Percentiles rank a stretch among this genome's conserved stretches.
These are phyloP conservation scores for Thermothelomyces thermophilus DNA, from an alignment of 2,329 filamentous ascomycete genomes.

Conservation along the genomic window DNA sequence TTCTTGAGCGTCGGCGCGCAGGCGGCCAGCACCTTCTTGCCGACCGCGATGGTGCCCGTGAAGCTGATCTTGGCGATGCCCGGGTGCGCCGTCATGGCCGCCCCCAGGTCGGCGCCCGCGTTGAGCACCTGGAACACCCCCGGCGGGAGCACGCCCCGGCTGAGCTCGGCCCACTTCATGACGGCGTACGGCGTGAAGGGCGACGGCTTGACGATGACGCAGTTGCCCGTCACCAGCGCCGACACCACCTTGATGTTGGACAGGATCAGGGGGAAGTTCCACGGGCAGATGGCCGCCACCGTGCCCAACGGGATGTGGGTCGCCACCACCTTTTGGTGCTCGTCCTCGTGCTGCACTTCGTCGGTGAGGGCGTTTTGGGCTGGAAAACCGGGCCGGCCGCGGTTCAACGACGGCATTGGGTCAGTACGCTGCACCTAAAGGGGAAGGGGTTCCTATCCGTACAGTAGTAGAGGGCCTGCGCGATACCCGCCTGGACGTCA, in stretches of 20 bases:
- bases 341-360: constrained; percentile 42
- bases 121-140: constrained; percentile 52
- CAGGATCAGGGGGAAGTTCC: constrained; percentile 50
- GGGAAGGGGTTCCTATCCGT: too few species aligned
- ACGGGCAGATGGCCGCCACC: constrained; percentile 51
- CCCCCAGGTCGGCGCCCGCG: constrained; percentile 48
- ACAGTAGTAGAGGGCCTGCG: constrained; percentile 33
- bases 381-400: not conserved
- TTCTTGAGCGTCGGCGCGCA: constrained; percentile 47
- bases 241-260: constrained; percentile 45
- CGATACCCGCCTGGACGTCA: constrained; percentile 34
- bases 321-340: constrained; percentile 35
- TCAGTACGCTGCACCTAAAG: too few species aligned
- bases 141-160: constrained; percentile 42
- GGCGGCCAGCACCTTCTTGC: constrained; percentile 32
- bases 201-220: constrained; percentile 52
- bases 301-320: constrained; percentile 44
- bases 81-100: constrained; percentile 46
- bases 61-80: constrained; percentile 53
- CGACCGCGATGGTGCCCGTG: constrained; percentile 48
- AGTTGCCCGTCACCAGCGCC: constrained; percentile 45
- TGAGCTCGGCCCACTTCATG: constrained; percentile 47
- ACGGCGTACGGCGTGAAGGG: constrained; percentile 48
- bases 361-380: constrained; percentile 36
- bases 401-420: too few species aligned